Evolutionary conservation across 495 filamentous ascomycete species (phyloP), one percentile per base, ranked within the genome.

Genomic region (Glarea lozoyensis): DNA sequence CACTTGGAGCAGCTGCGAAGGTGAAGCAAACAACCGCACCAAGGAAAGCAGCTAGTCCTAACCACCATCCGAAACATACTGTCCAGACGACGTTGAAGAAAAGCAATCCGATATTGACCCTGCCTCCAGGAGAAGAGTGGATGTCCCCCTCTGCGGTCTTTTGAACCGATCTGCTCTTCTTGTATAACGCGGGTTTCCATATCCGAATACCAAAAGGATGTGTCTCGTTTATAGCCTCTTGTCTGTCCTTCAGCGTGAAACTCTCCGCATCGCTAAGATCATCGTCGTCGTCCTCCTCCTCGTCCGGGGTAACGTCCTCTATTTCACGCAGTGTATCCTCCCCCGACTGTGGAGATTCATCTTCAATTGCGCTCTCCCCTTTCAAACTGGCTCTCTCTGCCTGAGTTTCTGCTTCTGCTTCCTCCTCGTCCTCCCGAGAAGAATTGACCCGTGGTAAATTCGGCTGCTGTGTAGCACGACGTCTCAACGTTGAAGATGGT

Each of bases 201-300:
- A 99, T 84, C 47, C 92, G 82, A 56, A 99, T 97, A 61, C 92
- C 92, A 52, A 99, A 99, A 0, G 92, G 92, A 68, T 99, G 92
- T 0, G 92, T 99, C 60, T 94, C 82, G 64, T 99, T 99, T 64
- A 99, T 99, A 38, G 92, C 92, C 60, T 94, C 82, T 63, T 99
- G 92, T 27, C 90, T 81, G 58, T 97, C 92, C 65, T 94, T 93
- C 43, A 85, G 66, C 27, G 81, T 85, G 59, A 84, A 85, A 60
- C 86, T 92, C 57, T 85, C 88, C 5, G 84, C 81, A 49, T 88
- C 86, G 55, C 84, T 88, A 20, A 78, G 47, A 11, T 72, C 75
- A 13, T 82, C 78, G 22, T 73, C 69, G 15, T 79, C 73, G 4
- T 66, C 68, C 18, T 61, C 54, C 4, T 52, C 51, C 25, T 34